phyloP scores from a whole-genome alignment of 176 grass and related monocot species.

The Bolboschoenus planiculmis region DNA sequence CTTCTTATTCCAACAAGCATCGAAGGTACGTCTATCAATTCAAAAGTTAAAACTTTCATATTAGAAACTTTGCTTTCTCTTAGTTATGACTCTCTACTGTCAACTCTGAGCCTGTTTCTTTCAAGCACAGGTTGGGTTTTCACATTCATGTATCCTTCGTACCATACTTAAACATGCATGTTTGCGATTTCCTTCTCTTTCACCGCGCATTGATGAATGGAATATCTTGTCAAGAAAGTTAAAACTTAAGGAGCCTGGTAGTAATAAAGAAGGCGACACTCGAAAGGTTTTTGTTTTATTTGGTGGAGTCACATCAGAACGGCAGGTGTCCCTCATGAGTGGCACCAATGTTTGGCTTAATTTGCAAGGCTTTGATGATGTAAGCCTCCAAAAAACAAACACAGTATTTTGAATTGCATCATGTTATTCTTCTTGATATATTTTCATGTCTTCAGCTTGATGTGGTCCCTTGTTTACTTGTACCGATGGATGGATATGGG shows the following conservation, averaged over 20 bases:
- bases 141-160: conserved; percentile 76
- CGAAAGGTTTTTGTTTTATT: conserved; percentile 88
- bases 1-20: conserved; percentile 97
- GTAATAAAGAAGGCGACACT: conserved; percentile 22
- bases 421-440: conserved; percentile 17
- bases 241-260: conserved; percentile 21
- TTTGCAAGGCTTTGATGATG: conserved; percentile 85
- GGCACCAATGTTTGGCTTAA: conserved; percentile 99
- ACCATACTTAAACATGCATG: conserved; percentile 83
- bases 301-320: conserved; percentile 90
- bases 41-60: background rate
- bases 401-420: background rate
- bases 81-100: background rate
- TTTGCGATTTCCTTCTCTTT: conserved; percentile 63
- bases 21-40: conserved; percentile 44
- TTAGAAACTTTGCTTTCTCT: background rate
- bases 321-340: conserved; percentile 97
- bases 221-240: conserved; percentile 55
- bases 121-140: conserved; percentile 79
- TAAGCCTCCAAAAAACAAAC: conserved; percentile 31
- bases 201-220: conserved; percentile 51
- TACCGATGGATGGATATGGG: conserved; percentile 51
- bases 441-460: conserved; percentile 63
- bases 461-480: conserved; percentile 80
- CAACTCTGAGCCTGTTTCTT: background rate